Percentiles rank a stretch among this genome's conserved stretches.
Evolutionary conservation across 2,329 filamentous ascomycete genomes (phyloP).

Genomic region (Colletotrichum paranaense): DNA sequence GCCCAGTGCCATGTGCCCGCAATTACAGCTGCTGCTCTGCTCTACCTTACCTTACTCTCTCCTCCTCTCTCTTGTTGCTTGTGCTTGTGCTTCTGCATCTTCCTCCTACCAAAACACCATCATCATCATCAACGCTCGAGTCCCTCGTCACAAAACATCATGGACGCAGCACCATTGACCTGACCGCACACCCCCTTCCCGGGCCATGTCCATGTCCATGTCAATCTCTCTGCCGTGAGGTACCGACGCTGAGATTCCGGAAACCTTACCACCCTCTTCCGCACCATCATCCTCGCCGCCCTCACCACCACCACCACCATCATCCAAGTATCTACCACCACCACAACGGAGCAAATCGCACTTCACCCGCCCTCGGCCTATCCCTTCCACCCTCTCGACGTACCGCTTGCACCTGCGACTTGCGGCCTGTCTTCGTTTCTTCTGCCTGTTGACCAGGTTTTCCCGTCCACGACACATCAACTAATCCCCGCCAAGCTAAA

Average conservation of each 20-base stretch:
- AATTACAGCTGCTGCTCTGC: too few species aligned
- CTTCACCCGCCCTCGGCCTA: not conserved
- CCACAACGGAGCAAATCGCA: not conserved
- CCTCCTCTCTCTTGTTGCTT: not conserved
- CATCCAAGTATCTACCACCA: not conserved
- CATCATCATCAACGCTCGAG: conserved; percentile 18
- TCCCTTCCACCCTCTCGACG: not conserved
- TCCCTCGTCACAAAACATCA: conserved; percentile 16
- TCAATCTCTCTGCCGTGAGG: conserved; percentile 1
- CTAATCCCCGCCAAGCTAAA: conserved; percentile 18
- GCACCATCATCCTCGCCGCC: not conserved
- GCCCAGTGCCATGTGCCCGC: not conserved
- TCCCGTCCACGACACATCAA: conserved; percentile 17
- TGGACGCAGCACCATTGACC: conserved; percentile 1
- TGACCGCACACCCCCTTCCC: conserved; percentile 16
- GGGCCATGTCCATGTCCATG: conserved; percentile 23
- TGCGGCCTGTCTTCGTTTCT: conserved; percentile 26
- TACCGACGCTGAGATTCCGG: not conserved
- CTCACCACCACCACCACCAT: not conserved
- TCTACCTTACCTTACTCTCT: not conserved
- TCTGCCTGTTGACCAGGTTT: conserved; percentile 35
- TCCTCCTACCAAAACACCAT: not conserved
- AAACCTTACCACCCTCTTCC: not conserved
- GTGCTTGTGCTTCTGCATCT: conserved; percentile 1
- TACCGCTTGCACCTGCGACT: not conserved